These are phyloP conservation scores for Beauveria rudraprayagi DNA, from an alignment of 2,329 filamentous ascomycete genomes.

Conservation along the genomic window DNA sequence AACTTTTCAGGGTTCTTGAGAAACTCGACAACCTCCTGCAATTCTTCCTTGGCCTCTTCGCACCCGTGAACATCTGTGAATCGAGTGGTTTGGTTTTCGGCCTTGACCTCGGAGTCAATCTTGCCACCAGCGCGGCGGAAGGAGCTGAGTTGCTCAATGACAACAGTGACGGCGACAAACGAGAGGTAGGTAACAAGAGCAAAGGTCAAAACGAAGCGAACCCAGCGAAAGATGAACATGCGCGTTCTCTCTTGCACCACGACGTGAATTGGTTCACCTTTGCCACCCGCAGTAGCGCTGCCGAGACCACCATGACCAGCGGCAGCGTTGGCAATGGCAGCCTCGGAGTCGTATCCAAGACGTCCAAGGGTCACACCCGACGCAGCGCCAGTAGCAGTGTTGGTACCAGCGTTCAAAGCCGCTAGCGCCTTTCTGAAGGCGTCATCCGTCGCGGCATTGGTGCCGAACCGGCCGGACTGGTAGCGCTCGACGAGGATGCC, in stretches of 20 bases:
- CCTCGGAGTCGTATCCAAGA: slow-evolving; percentile 23
- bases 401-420: slow-evolving; percentile 24
- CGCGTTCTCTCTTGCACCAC: slow-evolving; percentile 87
- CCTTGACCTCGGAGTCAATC: slow-evolving; percentile 76
- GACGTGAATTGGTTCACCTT: slow-evolving; percentile 84
- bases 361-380: slow-evolving; percentile 17
- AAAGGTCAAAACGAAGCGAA: slow-evolving; percentile 78
- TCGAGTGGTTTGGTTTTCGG: slow-evolving; percentile 82
- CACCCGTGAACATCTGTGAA: slow-evolving; percentile 95
- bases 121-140: slow-evolving; percentile 64
- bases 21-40: slow-evolving; percentile 95
- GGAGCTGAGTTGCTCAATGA: slow-evolving; percentile 72
- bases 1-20: slow-evolving; percentile 89
- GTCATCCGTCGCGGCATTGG: slow-evolving; percentile 67
- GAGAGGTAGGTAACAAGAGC: slow-evolving; percentile 70
- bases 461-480: slow-evolving; percentile 76
- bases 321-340: slow-evolving; percentile 22
- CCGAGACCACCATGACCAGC: slow-evolving; percentile 15
- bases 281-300: slow-evolving; percentile 49
- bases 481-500: slow-evolving; percentile 88
- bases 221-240: slow-evolving; percentile 77
- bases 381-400: slow-evolving; percentile 18
- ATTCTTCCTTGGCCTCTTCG: slow-evolving; percentile 95
- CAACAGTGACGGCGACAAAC: slow-evolving; percentile 69
- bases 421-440: slow-evolving; percentile 68